Percentiles rank a stretch among this genome's conserved stretches.
Evolutionary conservation across 192 early-diverging fungal genomes (phyloP).

Genomic region (Backusella psychrophila): DNA sequence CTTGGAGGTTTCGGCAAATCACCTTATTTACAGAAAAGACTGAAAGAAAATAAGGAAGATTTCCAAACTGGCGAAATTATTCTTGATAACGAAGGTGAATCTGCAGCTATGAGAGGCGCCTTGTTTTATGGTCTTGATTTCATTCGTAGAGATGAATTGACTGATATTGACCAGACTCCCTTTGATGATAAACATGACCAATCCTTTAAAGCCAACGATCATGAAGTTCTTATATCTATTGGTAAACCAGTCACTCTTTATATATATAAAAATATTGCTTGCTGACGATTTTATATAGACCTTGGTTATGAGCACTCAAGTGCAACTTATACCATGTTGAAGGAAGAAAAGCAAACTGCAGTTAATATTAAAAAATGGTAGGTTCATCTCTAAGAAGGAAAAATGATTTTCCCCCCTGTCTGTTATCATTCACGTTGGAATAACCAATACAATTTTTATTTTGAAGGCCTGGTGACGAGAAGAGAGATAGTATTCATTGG

Average conservation of each 20-base stretch:
- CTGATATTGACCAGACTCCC: neutral
- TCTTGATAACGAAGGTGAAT: neutral
- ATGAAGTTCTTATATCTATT: neutral
- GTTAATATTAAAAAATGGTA: neutral
- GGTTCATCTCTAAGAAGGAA: neutral
- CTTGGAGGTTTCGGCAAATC: constrained; percentile 1
- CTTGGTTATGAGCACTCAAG: neutral
- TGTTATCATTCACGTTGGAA: neutral
- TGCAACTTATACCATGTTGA: neutral
- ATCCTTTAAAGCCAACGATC: neutral
- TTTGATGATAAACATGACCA: neutral
- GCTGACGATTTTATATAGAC: neutral
- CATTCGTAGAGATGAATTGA: neutral
- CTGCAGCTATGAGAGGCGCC: neutral
- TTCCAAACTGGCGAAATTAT: neutral
- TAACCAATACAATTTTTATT: neutral
- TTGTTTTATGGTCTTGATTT: neutral
- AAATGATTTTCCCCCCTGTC: too few relatives aligned
- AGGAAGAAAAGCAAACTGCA: neutral
- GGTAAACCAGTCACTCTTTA: neutral
- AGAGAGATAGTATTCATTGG: neutral
- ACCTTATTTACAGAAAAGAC: too few relatives aligned
- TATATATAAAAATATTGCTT: neutral
- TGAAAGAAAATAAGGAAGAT: neutral
- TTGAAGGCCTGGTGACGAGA: neutral